Evolutionary conservation across 805 yeast species (phyloP).

Genomic region (Sungouiozyma intestinalis): DNA sequence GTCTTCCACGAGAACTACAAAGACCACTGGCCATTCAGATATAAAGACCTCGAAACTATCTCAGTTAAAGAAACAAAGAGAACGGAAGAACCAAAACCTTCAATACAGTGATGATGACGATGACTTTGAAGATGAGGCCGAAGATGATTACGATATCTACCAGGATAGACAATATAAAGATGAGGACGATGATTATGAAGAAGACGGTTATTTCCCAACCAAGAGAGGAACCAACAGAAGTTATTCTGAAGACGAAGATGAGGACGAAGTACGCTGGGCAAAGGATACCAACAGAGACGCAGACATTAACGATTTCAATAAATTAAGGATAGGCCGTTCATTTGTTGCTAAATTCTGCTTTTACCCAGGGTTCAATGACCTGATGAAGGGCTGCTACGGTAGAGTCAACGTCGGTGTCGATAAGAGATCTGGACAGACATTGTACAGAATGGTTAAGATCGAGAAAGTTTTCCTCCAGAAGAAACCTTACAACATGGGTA

Average conservation of each 20-base stretch:
- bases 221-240: conserved; percentile 24
- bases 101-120: conserved; percentile 37
- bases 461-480: conserved; percentile 45
- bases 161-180: conserved; percentile 28
- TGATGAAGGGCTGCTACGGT: conserved; percentile 65
- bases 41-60: conserved; percentile 45
- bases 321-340: conserved; percentile 66
- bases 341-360: conserved; percentile 65
- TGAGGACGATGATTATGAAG: conserved; percentile 33
- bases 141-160: conserved; percentile 38
- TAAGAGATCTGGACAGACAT: conserved; percentile 47
- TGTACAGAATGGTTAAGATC: conserved; percentile 77
- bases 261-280: conserved; percentile 41
- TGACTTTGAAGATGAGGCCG: conserved; percentile 30
- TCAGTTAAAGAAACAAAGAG: conserved; percentile 68
- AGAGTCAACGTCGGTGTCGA: conserved; percentile 73
- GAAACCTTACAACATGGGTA: conserved; percentile 42
- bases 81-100: conserved; percentile 41
- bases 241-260: conserved; percentile 22
- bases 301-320: conserved; percentile 55
- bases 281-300: conserved; percentile 36
- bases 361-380: conserved; percentile 68
- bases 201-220: conserved; percentile 32
- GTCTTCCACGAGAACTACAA: conserved; percentile 27
- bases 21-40: conserved; percentile 32